phyloP scores from a whole-genome alignment of 2,329 filamentous ascomycete genomes.

The Lachnellula occidentalis region DNA sequence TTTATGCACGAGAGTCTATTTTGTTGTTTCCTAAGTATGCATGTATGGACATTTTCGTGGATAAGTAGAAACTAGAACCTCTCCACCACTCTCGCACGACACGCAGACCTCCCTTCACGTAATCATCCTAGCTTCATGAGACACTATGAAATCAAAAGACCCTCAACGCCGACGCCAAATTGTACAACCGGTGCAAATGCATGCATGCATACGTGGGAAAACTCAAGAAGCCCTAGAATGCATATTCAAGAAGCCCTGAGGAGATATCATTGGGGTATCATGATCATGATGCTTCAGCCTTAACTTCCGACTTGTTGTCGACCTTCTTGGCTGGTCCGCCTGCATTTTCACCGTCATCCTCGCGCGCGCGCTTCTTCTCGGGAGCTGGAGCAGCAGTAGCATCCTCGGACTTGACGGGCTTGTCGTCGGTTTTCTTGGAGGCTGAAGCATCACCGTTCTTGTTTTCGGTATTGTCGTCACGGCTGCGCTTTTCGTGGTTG shows the following conservation, averaged over 20 bases:
- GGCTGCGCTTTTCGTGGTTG: conserved; percentile 32
- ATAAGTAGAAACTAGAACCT: no score
- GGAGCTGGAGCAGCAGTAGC: not conserved
- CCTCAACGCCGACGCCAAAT: no score
- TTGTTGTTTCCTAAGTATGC: no score
- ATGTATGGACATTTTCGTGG: no score
- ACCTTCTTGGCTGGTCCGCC: conserved; percentile 57
- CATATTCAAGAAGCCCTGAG: not conserved
- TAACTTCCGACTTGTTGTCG: conserved; percentile 35
- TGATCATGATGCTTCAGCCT: conserved; percentile 22
- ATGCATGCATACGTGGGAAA: no score
- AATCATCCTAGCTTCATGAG: no score
- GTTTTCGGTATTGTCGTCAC: conserved; percentile 26
- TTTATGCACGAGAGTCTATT: no score
- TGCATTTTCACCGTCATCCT: conserved; percentile 26
- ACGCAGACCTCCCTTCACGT: no score
- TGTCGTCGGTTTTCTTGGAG: conserved; percentile 3
- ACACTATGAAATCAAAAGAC: no score
- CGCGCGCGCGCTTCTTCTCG: conserved; percentile 17
- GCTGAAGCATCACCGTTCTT: conserved; percentile 1
- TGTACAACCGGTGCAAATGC: no score
- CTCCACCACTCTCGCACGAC: no score
- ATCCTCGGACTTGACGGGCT: conserved; percentile 22
- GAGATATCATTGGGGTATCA: conserved; percentile 13
- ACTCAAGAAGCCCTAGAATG: not conserved